A percentile compares a stretch with the other conserved stretches of the same genome.
These are phyloP conservation scores for Aspergillus alliaceus DNA, from an alignment of 2,329 filamentous ascomycete genomes.

Conservation along the genomic window DNA sequence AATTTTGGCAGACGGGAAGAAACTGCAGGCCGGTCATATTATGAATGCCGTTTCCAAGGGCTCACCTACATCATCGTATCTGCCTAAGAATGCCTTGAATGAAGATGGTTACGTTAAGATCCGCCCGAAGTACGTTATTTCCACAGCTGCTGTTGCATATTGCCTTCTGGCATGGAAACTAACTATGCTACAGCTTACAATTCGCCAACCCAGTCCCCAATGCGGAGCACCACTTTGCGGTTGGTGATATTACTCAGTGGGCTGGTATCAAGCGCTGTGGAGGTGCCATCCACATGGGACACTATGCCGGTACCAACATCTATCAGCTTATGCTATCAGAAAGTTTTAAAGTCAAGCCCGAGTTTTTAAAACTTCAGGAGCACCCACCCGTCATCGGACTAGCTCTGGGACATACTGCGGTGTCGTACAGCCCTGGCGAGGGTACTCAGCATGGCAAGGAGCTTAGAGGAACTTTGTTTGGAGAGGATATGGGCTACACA, in stretches of 20 bases:
- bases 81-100: constrained; percentile 61
- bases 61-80: constrained; percentile 61
- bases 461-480: constrained; percentile 56
- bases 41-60: constrained; percentile 68
- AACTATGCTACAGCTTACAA: constrained; percentile 46
- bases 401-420: constrained; percentile 68
- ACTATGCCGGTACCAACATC: constrained; percentile 65
- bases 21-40: constrained; percentile 63
- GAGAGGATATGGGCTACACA: constrained; percentile 64
- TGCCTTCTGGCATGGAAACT: not conserved
- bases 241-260: constrained; percentile 71
- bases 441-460: constrained; percentile 46
- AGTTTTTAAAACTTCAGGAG: constrained; percentile 52
- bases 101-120: constrained; percentile 67
- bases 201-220: constrained; percentile 59
- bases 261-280: constrained; percentile 79
- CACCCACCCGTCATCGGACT: constrained; percentile 68
- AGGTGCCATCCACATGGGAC: constrained; percentile 72
- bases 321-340: constrained; percentile 60
- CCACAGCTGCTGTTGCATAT: too few species aligned
- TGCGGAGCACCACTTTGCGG: constrained; percentile 62
- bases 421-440: constrained; percentile 59
- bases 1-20: constrained; percentile 60
- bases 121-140: constrained; percentile 42
- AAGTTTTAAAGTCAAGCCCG: constrained; percentile 41